These are phyloP conservation scores for Russula compacta DNA, from an alignment of 768 basidiomycete species.

Conservation along the genomic window DNA sequence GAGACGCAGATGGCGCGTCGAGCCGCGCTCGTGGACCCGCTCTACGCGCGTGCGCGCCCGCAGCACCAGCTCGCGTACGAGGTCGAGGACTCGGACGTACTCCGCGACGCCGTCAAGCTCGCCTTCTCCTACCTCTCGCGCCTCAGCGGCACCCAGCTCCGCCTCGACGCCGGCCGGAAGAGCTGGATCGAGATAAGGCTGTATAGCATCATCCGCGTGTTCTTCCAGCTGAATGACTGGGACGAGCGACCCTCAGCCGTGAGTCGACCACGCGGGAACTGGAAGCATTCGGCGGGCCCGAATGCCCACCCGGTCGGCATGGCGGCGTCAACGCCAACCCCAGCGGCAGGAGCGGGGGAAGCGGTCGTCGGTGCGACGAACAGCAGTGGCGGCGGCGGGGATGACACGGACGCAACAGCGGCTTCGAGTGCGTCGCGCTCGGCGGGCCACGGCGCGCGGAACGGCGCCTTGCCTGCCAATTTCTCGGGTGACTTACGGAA, in stretches of 20 bases:
- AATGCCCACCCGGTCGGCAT: slow-evolving; percentile 2
- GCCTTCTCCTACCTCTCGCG: slow-evolving; percentile 88
- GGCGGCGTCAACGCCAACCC: background rate
- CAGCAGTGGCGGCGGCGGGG: background rate
- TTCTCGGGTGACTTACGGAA: slow-evolving; percentile 57
- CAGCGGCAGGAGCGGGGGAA: background rate
- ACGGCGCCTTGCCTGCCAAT: slow-evolving; percentile 18
- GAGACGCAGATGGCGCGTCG: slow-evolving; percentile 75
- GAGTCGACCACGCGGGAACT: background rate
- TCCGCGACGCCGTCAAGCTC: slow-evolving; percentile 85
- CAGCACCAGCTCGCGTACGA: slow-evolving; percentile 75
- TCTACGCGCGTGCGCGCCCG: slow-evolving; percentile 51
- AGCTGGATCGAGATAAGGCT: slow-evolving; percentile 77
- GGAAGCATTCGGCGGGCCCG: background rate
- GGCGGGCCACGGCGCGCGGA: background rate
- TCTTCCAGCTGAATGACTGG: slow-evolving; percentile 35
- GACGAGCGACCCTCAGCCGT: slow-evolving; percentile 7
- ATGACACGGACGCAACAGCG: background rate
- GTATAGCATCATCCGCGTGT: slow-evolving; percentile 64
- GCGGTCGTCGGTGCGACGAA: background rate
- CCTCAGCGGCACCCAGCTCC: slow-evolving; percentile 77
- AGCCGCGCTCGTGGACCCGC: slow-evolving; percentile 46
- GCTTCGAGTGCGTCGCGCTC: background rate
- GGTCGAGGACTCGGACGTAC: slow-evolving; percentile 61
- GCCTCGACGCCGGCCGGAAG: slow-evolving; percentile 62